A percentile compares a stretch with the other conserved stretches of the same genome.
Conservation (phyloP, 352 stramenopile genomes). For the Nothophytophthora sp. region DNA sequence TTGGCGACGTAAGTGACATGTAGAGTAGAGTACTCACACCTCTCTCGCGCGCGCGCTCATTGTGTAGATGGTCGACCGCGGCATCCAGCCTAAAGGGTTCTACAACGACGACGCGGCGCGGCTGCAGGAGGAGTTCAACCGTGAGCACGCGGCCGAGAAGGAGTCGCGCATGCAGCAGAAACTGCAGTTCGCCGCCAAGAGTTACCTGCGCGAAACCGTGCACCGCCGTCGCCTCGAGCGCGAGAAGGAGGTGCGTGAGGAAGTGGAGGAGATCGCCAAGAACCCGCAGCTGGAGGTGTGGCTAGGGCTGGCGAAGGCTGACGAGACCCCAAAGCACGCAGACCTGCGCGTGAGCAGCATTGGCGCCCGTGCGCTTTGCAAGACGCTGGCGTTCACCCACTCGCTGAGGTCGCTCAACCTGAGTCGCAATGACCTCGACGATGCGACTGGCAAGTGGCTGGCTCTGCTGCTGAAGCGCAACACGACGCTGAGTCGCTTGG, state of each 20-base stretch:
- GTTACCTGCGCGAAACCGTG: slow-evolving; percentile 76
- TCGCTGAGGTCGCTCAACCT: slow-evolving; percentile 67
- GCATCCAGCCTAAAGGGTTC: slow-evolving; percentile 83
- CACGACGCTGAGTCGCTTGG: slow-evolving; percentile 56
- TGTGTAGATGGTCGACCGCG: slow-evolving; percentile 75
- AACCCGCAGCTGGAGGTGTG: slow-evolving; percentile 77
- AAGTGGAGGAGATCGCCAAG: slow-evolving; percentile 69
- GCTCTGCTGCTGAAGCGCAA: slow-evolving; percentile 63
- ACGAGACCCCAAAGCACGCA: slow-evolving; percentile 56
- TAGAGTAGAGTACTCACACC: too few relatives aligned
- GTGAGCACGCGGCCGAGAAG: slow-evolving; percentile 65
- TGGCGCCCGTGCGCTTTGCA: slow-evolving; percentile 64
- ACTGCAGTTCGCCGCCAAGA: slow-evolving; percentile 68
- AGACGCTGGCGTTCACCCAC: slow-evolving; percentile 68
- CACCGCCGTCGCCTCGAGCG: slow-evolving; percentile 66
- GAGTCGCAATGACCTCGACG: slow-evolving; percentile 63
- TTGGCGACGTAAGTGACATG: too few relatives aligned
- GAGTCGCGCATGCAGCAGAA: slow-evolving; percentile 68
- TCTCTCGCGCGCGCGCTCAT: too few relatives aligned
- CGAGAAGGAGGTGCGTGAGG: slow-evolving; percentile 70
- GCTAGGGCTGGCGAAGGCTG: slow-evolving; percentile 57
- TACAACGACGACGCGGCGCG: slow-evolving; percentile 83
- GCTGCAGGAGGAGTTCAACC: slow-evolving; percentile 82
- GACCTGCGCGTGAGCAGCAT: slow-evolving; percentile 54
- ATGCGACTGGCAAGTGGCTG: slow-evolving; percentile 64